Conservation (phyloP, 768 basidiomycete genomes). For the Boletus reticulatus region DNA sequence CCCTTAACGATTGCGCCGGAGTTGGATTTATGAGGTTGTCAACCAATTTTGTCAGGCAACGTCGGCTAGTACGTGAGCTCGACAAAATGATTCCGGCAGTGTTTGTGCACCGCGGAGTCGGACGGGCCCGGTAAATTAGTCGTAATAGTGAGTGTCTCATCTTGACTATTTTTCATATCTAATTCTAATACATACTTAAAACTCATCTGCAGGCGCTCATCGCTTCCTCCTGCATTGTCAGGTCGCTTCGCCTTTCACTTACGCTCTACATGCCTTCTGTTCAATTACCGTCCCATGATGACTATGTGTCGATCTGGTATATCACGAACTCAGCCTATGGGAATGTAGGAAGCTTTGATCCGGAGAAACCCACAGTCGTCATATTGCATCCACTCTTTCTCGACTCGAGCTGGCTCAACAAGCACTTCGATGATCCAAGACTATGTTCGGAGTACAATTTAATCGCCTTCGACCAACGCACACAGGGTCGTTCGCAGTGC, state of each 20-base stretch:
- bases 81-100: slow-evolving; percentile 21
- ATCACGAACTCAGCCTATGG: slow-evolving; percentile 56
- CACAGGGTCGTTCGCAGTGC: slow-evolving; percentile 54
- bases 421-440: slow-evolving; percentile 66
- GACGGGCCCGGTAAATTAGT: background rate
- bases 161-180: slow-evolving; percentile 5
- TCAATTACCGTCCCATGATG: slow-evolving; percentile 58
- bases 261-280: slow-evolving; percentile 59
- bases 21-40: slow-evolving; percentile 4
- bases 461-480: slow-evolving; percentile 73
- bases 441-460: slow-evolving; percentile 60
- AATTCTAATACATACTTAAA: slow-evolving; percentile 16
- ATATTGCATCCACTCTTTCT: slow-evolving; percentile 68
- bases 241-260: slow-evolving; percentile 34
- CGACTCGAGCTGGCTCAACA: slow-evolving; percentile 65
- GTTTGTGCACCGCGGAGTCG: slow-evolving; percentile 7
- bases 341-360: slow-evolving; percentile 67
- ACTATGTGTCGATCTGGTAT: slow-evolving; percentile 74
- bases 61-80: slow-evolving; percentile 19
- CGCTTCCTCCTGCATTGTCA: slow-evolving; percentile 1
- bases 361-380: slow-evolving; percentile 61
- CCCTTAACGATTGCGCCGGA: background rate
- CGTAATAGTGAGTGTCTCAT: background rate
- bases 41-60: slow-evolving; percentile 20
- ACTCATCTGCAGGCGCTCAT: slow-evolving; percentile 5